Evolutionary conservation across 2,329 filamentous ascomycete genomes (phyloP).

Genomic region (Aspergillus candidus): DNA sequence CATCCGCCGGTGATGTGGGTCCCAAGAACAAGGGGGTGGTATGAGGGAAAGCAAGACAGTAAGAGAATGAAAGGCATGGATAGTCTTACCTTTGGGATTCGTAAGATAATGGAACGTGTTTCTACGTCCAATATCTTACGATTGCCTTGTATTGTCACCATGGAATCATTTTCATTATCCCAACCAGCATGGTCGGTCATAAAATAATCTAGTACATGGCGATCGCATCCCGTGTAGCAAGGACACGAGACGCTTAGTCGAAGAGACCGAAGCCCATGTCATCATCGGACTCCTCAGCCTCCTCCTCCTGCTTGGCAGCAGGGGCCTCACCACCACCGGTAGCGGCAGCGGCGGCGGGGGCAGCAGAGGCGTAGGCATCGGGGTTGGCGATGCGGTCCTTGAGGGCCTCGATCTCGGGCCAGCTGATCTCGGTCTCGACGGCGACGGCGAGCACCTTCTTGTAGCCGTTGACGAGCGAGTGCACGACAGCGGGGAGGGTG

Average conservation of each 20-base stretch:
- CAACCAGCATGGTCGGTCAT: slow-evolving; percentile 27
- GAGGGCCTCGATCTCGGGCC: slow-evolving; percentile 93
- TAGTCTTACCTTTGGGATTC: slow-evolving; percentile 21
- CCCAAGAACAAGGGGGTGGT: background rate
- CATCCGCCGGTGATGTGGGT: slow-evolving; percentile 39
- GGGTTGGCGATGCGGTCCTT: slow-evolving; percentile 99
- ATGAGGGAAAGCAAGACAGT: background rate
- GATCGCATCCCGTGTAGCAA: slow-evolving; percentile 22
- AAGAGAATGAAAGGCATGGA: slow-evolving; percentile 3
- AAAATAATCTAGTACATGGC: slow-evolving; percentile 35
- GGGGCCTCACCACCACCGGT: slow-evolving; percentile 48
- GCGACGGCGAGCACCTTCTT: slow-evolving; percentile 90
- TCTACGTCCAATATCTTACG: slow-evolving; percentile 30
- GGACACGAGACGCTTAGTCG: slow-evolving; percentile 44
- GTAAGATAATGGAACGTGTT: slow-evolving; percentile 27
- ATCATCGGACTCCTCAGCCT: slow-evolving; percentile 60
- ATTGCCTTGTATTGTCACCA: slow-evolving; percentile 17
- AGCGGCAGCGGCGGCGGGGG: slow-evolving; percentile 62
- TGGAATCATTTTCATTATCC: slow-evolving; percentile 29
- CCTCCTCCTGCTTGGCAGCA: slow-evolving; percentile 54
- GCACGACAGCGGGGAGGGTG: slow-evolving; percentile 90
- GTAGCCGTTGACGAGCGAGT: slow-evolving; percentile 96
- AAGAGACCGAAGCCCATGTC: slow-evolving; percentile 73
- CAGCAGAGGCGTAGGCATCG: slow-evolving; percentile 83
- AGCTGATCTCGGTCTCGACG: slow-evolving; percentile 82